Base-by-base conservation (phyloP, 2,329 filamentous ascomycete genomes). In the Xylariaceae sp. region DNA sequence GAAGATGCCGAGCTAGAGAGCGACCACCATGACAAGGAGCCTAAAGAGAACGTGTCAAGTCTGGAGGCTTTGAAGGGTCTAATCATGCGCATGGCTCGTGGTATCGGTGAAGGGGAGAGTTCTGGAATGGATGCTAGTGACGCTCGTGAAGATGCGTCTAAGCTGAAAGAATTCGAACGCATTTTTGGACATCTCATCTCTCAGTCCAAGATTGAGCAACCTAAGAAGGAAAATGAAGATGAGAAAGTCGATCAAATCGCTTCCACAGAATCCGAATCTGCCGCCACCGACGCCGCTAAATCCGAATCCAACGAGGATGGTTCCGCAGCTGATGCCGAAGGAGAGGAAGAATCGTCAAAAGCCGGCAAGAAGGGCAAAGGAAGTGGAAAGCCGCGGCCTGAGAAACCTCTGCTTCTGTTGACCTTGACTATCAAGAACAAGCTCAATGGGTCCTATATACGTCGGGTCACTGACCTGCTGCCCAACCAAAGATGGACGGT, bases 371-470 rank as follows among this genome's bases (percentile, higher is more conserved):
- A 47, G 19, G 19, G 19, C 19, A 19, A 19, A 19, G 19, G 19
- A 19, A 19, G 19, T 19, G 19, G 19, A 19, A 19, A 19, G 19
- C 19, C 19, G 19, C 19, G 19, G 19, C 19, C 19, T 19, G 19
- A 19, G 19, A 19, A 19, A 19, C 19, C 19, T 19, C 19, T 91
- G 1, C 73, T 90, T 30, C 88, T 83, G 40, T 82, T 94, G 78
- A 84, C 83, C 11, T 74, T 96, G 53, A 86, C 83, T 0, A 74
- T 89, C 48, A 82, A 82, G 60, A 94, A 88, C 74, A 81, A 80
- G 60, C 80, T 95, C 51, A 86, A 94, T 65, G 85, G 80, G 19
- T 51, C 73, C 9, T 79, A 80, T 51, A 81, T 89, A 1, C 66
- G 73, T 0, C 84, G 90, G 2, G 88, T 90, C 0, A 60, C 71